Conservation (phyloP, 2,329 filamentous ascomycete species). For the Diaporthe vaccinii region DNA sequence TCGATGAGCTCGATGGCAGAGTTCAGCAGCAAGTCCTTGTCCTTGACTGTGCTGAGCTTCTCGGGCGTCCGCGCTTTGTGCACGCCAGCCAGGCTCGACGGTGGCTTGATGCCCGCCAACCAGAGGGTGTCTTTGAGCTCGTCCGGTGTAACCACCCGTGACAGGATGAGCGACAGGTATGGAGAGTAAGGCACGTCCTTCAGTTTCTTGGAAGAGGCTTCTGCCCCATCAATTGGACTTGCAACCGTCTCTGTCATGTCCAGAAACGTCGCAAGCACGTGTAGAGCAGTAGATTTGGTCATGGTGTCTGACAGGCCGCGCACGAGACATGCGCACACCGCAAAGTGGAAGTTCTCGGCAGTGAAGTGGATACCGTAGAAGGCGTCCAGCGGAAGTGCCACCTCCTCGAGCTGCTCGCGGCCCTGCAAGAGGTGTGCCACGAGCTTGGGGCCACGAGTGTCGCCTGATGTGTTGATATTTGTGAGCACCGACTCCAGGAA, state of each 20-base stretch:
- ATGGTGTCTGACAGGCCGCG: slow-evolving; percentile 74
- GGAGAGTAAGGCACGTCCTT: slow-evolving; percentile 60
- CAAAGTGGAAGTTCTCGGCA: slow-evolving; percentile 75
- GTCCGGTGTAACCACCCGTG: slow-evolving; percentile 68
- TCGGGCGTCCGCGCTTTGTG: slow-evolving; percentile 57
- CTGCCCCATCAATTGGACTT: slow-evolving; percentile 46
- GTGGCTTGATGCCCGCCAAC: slow-evolving; percentile 67
- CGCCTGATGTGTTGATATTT: slow-evolving; percentile 73
- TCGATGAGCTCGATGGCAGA: slow-evolving; percentile 76
- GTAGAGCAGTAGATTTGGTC: slow-evolving; percentile 70
- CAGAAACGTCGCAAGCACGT: slow-evolving; percentile 73
- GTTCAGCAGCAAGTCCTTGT: slow-evolving; percentile 73
- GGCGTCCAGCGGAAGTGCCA: slow-evolving; percentile 72
- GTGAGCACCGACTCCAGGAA: slow-evolving; percentile 75
- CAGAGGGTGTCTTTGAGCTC: slow-evolving; percentile 74
- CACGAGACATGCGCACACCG: slow-evolving; percentile 74
- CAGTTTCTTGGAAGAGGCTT: slow-evolving; percentile 44
- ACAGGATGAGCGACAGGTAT: slow-evolving; percentile 72
- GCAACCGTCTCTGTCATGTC: slow-evolving; percentile 61
- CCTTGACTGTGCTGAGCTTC: slow-evolving; percentile 63
- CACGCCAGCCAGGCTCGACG: slow-evolving; percentile 55
- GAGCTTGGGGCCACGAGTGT: slow-evolving; percentile 72
- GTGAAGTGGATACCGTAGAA: slow-evolving; percentile 76
- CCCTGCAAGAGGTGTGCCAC: slow-evolving; percentile 72
- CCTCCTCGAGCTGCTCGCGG: slow-evolving; percentile 71